A percentile compares a stretch with the other conserved stretches of the same genome.
Conservation (phyloP, 768 basidiomycete genomes). For the Cyclocybe aegerita region DNA sequence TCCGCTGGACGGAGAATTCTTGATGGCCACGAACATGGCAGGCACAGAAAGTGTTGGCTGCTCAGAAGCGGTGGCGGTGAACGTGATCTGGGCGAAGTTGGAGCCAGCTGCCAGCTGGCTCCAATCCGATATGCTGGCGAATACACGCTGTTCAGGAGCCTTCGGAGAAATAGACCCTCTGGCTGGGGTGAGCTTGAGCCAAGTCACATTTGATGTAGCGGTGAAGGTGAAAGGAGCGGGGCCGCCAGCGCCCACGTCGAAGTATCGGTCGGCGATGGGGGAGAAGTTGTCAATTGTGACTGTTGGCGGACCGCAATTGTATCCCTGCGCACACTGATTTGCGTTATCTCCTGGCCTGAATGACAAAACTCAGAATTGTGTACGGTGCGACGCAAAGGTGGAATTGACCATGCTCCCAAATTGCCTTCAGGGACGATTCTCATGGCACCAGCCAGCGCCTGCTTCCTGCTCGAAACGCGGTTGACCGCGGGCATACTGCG, state of each 20-base stretch:
- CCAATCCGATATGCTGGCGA: constrained; percentile 58
- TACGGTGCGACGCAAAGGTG: background rate
- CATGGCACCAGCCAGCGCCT: constrained; percentile 62
- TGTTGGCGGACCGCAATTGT: constrained; percentile 49
- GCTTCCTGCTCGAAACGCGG: constrained; percentile 52
- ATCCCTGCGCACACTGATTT: constrained; percentile 50
- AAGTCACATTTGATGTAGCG: constrained; percentile 46
- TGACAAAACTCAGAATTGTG: background rate
- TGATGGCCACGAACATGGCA: constrained; percentile 35
- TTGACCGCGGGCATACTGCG: constrained; percentile 52
- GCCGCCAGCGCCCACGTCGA: constrained; percentile 65
- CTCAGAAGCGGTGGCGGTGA: constrained; percentile 43
- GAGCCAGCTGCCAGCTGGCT: constrained; percentile 37
- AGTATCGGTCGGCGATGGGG: constrained; percentile 49
- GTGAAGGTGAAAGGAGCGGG: constrained; percentile 57
- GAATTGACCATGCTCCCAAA: constrained; percentile 53
- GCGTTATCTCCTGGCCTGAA: constrained; percentile 66
- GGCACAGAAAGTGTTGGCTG: constrained; percentile 33
- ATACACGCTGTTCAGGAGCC: constrained; percentile 52
- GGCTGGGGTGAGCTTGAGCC: constrained; percentile 48
- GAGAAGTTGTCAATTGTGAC: constrained; percentile 58
- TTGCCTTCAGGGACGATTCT: constrained; percentile 61
- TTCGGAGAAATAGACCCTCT: constrained; percentile 49
- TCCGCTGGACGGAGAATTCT: constrained; percentile 34
- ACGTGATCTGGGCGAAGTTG: constrained; percentile 38